A percentile compares a stretch with the other conserved stretches of the same genome.
phyloP scores from a whole-genome alignment of 2,329 filamentous ascomycete genomes.

The Stemphylium vesicarium region DNA sequence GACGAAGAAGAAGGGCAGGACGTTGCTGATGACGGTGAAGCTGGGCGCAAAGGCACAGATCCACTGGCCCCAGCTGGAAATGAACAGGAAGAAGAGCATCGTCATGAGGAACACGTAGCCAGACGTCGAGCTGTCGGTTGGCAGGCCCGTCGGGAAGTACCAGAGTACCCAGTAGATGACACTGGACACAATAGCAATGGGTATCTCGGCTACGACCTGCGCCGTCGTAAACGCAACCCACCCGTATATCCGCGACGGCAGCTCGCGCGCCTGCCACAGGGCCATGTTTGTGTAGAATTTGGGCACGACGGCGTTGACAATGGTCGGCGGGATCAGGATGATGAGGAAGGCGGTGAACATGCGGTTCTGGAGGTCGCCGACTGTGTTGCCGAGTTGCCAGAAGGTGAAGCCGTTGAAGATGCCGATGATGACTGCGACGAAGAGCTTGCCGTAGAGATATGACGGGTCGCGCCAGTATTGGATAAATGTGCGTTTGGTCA shows the following conservation, averaged over 20 bases:
- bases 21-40: constrained; percentile 78
- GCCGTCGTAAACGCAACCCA: constrained; percentile 73
- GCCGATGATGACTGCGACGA: constrained; percentile 72
- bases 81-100: constrained; percentile 78
- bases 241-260: constrained; percentile 76
- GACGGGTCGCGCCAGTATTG: constrained; percentile 79
- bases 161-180: constrained; percentile 75
- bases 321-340: constrained; percentile 66
- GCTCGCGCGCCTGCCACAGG: constrained; percentile 76
- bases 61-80: constrained; percentile 80
- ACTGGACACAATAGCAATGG: constrained; percentile 67
- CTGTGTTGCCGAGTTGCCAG: constrained; percentile 69
- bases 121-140: constrained; percentile 66
- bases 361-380: constrained; percentile 75
- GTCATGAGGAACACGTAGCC: constrained; percentile 83
- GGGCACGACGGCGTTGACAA: constrained; percentile 76
- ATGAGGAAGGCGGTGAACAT: constrained; percentile 75
- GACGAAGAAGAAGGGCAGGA: constrained; percentile 80
- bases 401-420: constrained; percentile 84
- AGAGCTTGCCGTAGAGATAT: constrained; percentile 79
- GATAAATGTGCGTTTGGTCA: constrained; percentile 73
- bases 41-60: constrained; percentile 81
- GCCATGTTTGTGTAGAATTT: constrained; percentile 77
- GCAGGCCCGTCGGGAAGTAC: constrained; percentile 78
- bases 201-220: constrained; percentile 75